These are phyloP conservation scores for Pseudogymnoascus sp. DNA, from an alignment of 2,329 filamentous ascomycete species.

Conservation along the genomic window DNA sequence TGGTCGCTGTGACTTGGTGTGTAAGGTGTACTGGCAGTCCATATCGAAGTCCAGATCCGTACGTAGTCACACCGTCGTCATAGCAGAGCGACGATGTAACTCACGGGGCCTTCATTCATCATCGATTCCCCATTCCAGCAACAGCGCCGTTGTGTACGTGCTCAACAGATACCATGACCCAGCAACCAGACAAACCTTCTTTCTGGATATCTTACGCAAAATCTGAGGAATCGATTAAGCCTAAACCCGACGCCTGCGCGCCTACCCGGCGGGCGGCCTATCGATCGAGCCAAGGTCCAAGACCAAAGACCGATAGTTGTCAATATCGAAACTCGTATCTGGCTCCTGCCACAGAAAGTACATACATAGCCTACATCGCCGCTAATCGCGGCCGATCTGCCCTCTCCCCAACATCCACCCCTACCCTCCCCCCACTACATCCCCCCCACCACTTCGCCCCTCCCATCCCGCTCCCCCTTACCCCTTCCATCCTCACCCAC, in stretches of 20 bases:
- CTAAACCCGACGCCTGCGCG: neutral
- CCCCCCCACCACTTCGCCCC: neutral
- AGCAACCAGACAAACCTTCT: neutral
- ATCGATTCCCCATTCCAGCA: neutral
- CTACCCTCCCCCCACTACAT: neutral
- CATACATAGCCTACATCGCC: neutral
- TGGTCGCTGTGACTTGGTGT: neutral
- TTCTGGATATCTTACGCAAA: slow-evolving; percentile 3
- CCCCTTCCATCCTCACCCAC: neutral
- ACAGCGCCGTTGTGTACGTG: neutral
- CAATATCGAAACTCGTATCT: neutral
- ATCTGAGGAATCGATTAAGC: neutral
- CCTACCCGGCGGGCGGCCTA: neutral
- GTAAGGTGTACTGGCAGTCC: neutral
- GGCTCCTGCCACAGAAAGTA: neutral
- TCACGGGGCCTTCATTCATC: slow-evolving; percentile 1
- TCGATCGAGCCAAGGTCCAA: neutral
- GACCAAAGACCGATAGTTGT: neutral
- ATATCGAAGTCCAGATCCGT: neutral
- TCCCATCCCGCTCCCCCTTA: neutral
- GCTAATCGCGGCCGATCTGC: neutral
- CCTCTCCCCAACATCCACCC: neutral
- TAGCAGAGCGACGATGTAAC: neutral
- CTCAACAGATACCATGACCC: neutral
- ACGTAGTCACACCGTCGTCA: neutral